Percentiles rank a stretch among this genome's conserved stretches.
These are phyloP conservation scores for Xanthoconium stramineum DNA, from an alignment of 768 basidiomycete genomes.

Conservation along the genomic window DNA sequence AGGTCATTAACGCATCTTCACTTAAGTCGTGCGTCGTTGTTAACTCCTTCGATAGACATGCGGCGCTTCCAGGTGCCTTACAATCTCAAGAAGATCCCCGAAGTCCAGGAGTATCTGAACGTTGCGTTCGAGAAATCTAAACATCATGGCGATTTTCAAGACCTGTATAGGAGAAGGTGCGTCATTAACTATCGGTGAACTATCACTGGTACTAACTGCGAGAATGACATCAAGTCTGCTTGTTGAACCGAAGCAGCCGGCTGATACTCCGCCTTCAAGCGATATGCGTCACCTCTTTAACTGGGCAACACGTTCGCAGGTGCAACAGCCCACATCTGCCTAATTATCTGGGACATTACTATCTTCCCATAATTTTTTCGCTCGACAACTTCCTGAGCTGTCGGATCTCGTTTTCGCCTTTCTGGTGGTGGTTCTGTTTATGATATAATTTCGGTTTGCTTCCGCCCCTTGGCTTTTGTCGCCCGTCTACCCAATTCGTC, in stretches of 20 bases:
- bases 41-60: slow-evolving; percentile 55
- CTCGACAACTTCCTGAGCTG: slow-evolving; percentile 3
- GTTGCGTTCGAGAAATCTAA: slow-evolving; percentile 72
- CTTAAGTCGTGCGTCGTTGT: background rate
- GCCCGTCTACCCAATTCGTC: slow-evolving; percentile 26
- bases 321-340: slow-evolving; percentile 36
- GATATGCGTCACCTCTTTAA: slow-evolving; percentile 79
- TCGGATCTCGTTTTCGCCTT: slow-evolving; percentile 17
- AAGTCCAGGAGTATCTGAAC: slow-evolving; percentile 79
- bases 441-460: slow-evolving; percentile 26
- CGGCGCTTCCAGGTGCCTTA: slow-evolving; percentile 89
- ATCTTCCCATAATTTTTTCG: slow-evolving; percentile 8
- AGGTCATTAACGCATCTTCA: slow-evolving; percentile 40
- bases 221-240: slow-evolving; percentile 50
- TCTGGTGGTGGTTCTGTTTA: slow-evolving; percentile 28
- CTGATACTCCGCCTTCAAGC: slow-evolving; percentile 58
- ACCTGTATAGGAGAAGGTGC: slow-evolving; percentile 82
- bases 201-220: background rate
- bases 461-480: slow-evolving; percentile 15
- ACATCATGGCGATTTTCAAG: slow-evolving; percentile 78
- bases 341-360: slow-evolving; percentile 24
- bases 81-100: slow-evolving; percentile 83
- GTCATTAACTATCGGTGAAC: slow-evolving; percentile 15
- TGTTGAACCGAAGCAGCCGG: slow-evolving; percentile 79
- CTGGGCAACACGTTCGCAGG: slow-evolving; percentile 66